phyloP scores from a whole-genome alignment of 176 grass and related monocot genomes.

The Musa acuminata region DNA sequence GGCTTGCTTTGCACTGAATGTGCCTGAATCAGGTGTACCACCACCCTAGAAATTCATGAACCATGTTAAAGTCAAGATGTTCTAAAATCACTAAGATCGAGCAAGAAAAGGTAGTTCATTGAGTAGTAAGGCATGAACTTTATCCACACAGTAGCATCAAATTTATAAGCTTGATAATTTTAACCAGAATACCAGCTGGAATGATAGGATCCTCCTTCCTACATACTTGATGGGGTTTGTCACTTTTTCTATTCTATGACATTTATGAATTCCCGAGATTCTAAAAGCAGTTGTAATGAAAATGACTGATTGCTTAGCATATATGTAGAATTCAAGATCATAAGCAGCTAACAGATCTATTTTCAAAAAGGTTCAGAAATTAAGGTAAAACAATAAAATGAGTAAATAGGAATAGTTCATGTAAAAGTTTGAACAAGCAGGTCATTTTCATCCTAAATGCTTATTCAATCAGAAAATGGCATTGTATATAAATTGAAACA shows the following conservation, averaged over 20 bases:
- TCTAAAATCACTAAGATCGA: not conserved
- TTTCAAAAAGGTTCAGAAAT: not conserved
- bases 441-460: too few species aligned
- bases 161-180: not conserved
- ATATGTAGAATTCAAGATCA: too few species aligned
- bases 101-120: not conserved
- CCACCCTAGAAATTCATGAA: conserved; percentile 38
- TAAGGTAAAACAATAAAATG: not conserved
- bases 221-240: not conserved
- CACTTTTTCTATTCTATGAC: not conserved
- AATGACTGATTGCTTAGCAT: too few species aligned
- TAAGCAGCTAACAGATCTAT: too few species aligned
- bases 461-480: too few species aligned
- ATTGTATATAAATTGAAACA: too few species aligned
- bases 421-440: too few species aligned
- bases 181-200: not conserved
- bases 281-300: not conserved
- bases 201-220: not conserved
- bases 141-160: not conserved
- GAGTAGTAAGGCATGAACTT: not conserved
- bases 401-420: too few species aligned
- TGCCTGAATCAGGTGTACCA: conserved; percentile 21
- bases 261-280: not conserved
- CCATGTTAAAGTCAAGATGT: not conserved
- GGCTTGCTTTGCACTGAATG: conserved; percentile 58